Evolutionary conservation across 208 protist genomes (phyloP).

Genomic region (Tritrichomonas musculus): DNA sequence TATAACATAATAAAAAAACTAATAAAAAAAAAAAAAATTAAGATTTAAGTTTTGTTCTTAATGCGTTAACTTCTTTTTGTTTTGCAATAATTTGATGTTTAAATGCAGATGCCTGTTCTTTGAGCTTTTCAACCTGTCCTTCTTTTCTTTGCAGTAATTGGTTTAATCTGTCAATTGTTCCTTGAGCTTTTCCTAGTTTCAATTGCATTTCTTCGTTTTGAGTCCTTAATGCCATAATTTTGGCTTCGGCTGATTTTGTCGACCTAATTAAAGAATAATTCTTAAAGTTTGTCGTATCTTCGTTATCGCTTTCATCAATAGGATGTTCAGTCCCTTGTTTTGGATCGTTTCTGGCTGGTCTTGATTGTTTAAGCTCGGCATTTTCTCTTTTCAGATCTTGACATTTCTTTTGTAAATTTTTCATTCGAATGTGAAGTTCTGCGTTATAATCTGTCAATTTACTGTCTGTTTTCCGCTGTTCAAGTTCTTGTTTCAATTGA

Average conservation of each 20-base stretch:
- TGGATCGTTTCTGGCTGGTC: too few species aligned
- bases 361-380: too few species aligned
- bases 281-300: not conserved
- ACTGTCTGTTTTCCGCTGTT: not conserved
- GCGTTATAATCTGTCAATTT: not conserved
- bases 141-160: constrained; percentile 2
- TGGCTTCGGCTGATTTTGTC: not conserved
- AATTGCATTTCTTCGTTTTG: not conserved
- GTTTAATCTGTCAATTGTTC: not conserved
- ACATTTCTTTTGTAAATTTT: not conserved
- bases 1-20: too few species aligned
- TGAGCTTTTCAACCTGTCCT: not conserved
- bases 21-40: too few species aligned
- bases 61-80: too few species aligned
- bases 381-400: too few species aligned
- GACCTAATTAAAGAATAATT: not conserved
- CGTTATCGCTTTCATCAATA: not conserved
- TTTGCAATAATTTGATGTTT: not conserved
- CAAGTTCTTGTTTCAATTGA: not conserved
- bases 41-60: too few species aligned
- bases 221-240: not conserved
- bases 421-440: not conserved
- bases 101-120: not conserved
- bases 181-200: not conserved
- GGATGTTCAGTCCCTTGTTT: too few species aligned